Conservation (phyloP, 2,329 filamentous ascomycete species). For the Fusarium pseudonygamai region DNA sequence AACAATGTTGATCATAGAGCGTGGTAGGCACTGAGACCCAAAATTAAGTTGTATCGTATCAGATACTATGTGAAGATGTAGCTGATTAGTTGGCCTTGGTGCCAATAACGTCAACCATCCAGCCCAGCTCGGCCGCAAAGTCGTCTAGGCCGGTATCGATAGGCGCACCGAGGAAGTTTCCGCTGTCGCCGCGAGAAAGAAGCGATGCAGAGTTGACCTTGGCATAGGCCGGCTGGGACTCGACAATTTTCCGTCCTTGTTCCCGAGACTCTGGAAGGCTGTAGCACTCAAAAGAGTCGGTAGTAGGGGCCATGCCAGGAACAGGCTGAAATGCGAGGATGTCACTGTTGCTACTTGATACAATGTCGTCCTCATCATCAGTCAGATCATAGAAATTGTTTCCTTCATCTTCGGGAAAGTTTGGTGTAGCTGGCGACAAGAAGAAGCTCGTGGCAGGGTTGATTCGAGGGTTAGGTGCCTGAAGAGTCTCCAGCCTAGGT, state of each 20-base stretch:
- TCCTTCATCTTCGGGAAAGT: constrained; percentile 53
- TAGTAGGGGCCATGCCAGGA: constrained; percentile 15
- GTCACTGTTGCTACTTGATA: constrained; percentile 51
- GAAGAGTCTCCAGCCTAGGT: constrained; percentile 36
- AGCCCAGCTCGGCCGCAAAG: constrained; percentile 58
- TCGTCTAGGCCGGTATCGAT: constrained; percentile 53
- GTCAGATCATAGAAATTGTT: constrained; percentile 59
- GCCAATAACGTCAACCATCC: constrained; percentile 61
- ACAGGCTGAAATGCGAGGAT: constrained; percentile 42
- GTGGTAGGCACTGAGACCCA: not conserved
- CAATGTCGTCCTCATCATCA: constrained; percentile 54
- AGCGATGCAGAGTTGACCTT: constrained; percentile 40
- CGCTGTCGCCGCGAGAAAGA: constrained; percentile 36
- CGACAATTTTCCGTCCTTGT: constrained; percentile 29
- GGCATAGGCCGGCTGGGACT: constrained; percentile 34
- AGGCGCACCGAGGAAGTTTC: constrained; percentile 47
- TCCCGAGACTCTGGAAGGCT: constrained; percentile 54
- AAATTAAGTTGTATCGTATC: constrained; percentile 15
- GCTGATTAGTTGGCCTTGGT: constrained; percentile 39
- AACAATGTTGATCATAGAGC: constrained; percentile 13
- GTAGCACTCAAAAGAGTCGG: constrained; percentile 51
- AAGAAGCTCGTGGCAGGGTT: constrained; percentile 42
- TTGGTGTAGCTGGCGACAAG: constrained; percentile 50
- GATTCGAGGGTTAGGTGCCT: constrained; percentile 44
- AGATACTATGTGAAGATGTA: constrained; percentile 2